Percentiles rank a stretch among this genome's conserved stretches.
Evolutionary conservation across 2,329 filamentous ascomycete species (phyloP).

Genomic region (Volutella citrinella): DNA sequence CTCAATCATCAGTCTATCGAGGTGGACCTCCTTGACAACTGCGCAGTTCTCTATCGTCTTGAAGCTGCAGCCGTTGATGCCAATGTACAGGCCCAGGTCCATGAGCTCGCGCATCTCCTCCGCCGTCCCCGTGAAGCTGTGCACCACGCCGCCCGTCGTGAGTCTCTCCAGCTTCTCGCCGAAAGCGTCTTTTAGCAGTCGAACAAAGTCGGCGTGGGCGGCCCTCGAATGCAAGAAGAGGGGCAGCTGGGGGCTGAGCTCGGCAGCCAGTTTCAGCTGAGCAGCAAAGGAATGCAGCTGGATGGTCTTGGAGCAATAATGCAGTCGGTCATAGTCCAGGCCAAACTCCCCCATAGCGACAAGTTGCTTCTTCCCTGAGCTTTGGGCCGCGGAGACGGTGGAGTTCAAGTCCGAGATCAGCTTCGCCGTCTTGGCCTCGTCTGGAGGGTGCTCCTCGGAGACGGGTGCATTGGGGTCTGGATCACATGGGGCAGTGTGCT

Average conservation of each 20-base stretch:
- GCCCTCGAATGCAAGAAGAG: slow-evolving; percentile 91
- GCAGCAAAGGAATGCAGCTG: slow-evolving; percentile 83
- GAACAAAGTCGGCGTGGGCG: slow-evolving; percentile 80
- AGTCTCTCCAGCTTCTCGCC: slow-evolving; percentile 61
- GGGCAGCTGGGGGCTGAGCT: slow-evolving; percentile 68
- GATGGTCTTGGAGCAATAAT: slow-evolving; percentile 72
- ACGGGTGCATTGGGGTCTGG: slow-evolving; percentile 46
- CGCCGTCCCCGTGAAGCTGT: slow-evolving; percentile 87
- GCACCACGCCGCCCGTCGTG: slow-evolving; percentile 78
- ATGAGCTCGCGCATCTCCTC: slow-evolving; percentile 83
- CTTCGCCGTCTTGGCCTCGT: slow-evolving; percentile 40
- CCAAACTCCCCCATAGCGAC: slow-evolving; percentile 94
- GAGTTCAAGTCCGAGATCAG: slow-evolving; percentile 59
- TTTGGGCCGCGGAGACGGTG: slow-evolving; percentile 60
- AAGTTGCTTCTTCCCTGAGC: slow-evolving; percentile 40
- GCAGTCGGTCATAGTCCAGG: slow-evolving; percentile 90
- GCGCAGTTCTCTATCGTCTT: slow-evolving; percentile 90
- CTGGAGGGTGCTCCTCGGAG: slow-evolving; percentile 47
- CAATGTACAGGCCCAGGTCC: slow-evolving; percentile 79
- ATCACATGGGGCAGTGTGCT: slow-evolving; percentile 52
- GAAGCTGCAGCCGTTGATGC: slow-evolving; percentile 95
- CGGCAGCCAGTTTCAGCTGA: slow-evolving; percentile 76
- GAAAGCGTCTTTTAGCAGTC: slow-evolving; percentile 59
- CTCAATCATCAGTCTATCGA: slow-evolving; percentile 86
- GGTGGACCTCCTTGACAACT: slow-evolving; percentile 74